Percentiles rank a stretch among this genome's conserved stretches.
These are phyloP conservation scores for Cytidiella melzeri DNA, from an alignment of 768 basidiomycete species.

Conservation along the genomic window DNA sequence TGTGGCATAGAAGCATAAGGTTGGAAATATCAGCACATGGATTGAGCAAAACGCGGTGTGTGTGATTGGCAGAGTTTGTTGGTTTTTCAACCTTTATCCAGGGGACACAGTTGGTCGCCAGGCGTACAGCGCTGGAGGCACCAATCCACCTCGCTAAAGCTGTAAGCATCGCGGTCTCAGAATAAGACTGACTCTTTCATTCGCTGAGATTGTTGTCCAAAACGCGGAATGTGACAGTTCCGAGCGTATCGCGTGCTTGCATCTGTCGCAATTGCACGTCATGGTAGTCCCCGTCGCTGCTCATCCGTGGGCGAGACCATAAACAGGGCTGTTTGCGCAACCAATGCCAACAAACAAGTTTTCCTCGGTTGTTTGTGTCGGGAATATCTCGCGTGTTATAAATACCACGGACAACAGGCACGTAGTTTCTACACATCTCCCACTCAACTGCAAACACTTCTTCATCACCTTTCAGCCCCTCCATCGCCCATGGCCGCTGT, in stretches of 20 bases:
- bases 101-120: no score
- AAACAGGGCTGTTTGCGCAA: background rate
- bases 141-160: background rate
- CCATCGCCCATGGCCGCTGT: background rate
- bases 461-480: background rate
- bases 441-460: background rate
- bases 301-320: no score
- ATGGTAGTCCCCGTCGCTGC: background rate
- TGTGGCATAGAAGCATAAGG: background rate
- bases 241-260: slow-evolving; percentile 9
- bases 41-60: background rate
- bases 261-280: slow-evolving; percentile 8
- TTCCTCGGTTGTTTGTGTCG: background rate
- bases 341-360: background rate
- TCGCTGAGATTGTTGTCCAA: slow-evolving; percentile 18
- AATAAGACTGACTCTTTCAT: slow-evolving; percentile 51
- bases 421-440: no score
- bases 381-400: no score
- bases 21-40: no score
- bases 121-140: no score
- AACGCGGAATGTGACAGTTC: background rate
- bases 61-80: background rate
- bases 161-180: background rate
- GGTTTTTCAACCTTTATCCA: no score
- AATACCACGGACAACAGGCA: background rate